phyloP scores from a whole-genome alignment of 805 yeast genomes.

The Blastobotrys americana region DNA sequence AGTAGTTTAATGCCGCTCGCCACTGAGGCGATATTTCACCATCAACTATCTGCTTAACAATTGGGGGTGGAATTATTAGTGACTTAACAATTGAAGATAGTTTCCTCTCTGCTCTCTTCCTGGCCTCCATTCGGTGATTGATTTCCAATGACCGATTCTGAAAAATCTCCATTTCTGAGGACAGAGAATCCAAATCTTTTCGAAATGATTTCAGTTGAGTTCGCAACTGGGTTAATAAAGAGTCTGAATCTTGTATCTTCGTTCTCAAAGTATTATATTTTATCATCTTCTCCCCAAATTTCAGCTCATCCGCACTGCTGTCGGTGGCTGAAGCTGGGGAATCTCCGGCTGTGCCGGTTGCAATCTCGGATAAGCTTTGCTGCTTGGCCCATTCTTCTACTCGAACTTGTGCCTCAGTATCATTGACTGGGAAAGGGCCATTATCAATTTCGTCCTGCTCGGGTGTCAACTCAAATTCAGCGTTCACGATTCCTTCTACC shows the following conservation, averaged over 20 bases:
- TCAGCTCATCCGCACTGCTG: too few relatives aligned
- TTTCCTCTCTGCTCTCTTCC: slow-evolving; percentile 42
- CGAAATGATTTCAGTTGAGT: slow-evolving; percentile 51
- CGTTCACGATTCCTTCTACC: not conserved
- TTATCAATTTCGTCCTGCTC: not conserved
- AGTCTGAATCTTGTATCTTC: slow-evolving; percentile 9
- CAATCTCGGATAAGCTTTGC: too few relatives aligned
- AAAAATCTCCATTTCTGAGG: slow-evolving; percentile 54
- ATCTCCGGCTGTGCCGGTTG: too few relatives aligned
- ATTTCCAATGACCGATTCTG: slow-evolving; percentile 47
- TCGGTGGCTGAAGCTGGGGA: too few relatives aligned
- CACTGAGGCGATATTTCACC: slow-evolving; percentile 55
- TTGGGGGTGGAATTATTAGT: slow-evolving; percentile 65
- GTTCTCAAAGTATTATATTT: not conserved
- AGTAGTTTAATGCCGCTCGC: slow-evolving; percentile 36
- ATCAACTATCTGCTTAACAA: slow-evolving; percentile 49
- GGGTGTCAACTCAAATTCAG: not conserved
- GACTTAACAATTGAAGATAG: slow-evolving; percentile 74
- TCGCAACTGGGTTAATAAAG: slow-evolving; percentile 42
- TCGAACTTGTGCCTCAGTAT: too few relatives aligned
- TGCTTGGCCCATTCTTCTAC: too few relatives aligned
- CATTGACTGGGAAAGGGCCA: too few relatives aligned
- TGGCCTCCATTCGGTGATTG: slow-evolving; percentile 40
- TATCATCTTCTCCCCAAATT: not conserved
- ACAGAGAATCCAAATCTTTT: slow-evolving; percentile 45